Evolutionary conservation across 768 basidiomycete genomes (phyloP), one percentile per base, ranked within the genome.

Genomic region (Tylopilus subfusipes): DNA sequence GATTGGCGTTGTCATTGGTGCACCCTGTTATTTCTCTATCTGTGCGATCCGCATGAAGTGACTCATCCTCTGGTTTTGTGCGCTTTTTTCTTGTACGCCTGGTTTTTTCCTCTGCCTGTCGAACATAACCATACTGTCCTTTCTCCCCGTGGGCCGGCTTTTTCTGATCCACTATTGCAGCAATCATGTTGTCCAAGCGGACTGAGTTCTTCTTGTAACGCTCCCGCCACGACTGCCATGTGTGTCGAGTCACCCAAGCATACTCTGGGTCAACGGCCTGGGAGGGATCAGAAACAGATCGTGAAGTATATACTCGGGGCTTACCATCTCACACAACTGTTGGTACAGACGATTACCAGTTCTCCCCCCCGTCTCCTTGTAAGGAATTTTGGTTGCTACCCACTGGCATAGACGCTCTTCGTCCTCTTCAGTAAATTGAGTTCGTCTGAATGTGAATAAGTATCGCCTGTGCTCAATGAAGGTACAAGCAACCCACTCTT

Each of bases 161-260:
- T 65, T 82, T 88, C 65, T 84, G 77, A 25, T 82, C 83, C 2
- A 92, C 88, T 13, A 90, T 83, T 5, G 73, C 73, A 2, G 81
- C 69, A 49, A 93, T 91, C 50, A 81, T 70, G 12, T 63, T 63
- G 63, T 92, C 88, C 34, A 92, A 76, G 11, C 88, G 82, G 8
- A 72, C 65, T 0, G 87, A 74, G 56, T 93, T 86, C 70, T 92
- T 92, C 75, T 92, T 91, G 74, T 93, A 93, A 27, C 90, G 78
- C 64, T 93, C 90, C 25, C 90, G 81, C 90, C 90, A 93, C 16
- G 90, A 93, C 59, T 91, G 88, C 90, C 90, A 93, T 2, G 89
- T 90, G 66, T 93, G 90, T 16, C 89, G 83, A 24, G 75, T 77
- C 19, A 90, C 90, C 90, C 90, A 92, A 0, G 79, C 75, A 62